A percentile compares a stretch with the other conserved stretches of the same genome.
Conservation (phyloP, 2,329 filamentous ascomycete species). For the Rhynchosporium secalis region DNA sequence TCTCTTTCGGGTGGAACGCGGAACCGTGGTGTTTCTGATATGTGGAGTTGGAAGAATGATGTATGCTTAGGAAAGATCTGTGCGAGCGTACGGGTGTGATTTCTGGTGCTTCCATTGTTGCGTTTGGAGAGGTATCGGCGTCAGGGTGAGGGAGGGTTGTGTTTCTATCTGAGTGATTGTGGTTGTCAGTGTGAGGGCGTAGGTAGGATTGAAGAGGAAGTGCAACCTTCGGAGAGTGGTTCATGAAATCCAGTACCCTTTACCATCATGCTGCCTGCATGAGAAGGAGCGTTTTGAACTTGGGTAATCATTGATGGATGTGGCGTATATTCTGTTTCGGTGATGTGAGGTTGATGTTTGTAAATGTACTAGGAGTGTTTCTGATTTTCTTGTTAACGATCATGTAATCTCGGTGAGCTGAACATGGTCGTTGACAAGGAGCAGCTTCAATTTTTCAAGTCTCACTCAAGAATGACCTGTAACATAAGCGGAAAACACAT, state of each 20-base stretch:
- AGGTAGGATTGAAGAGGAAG: background rate
- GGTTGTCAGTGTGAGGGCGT: background rate
- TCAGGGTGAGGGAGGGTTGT: conserved; percentile 64
- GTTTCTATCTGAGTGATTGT: conserved; percentile 46
- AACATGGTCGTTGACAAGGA: conserved; percentile 13
- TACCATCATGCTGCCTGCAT: conserved; percentile 5
- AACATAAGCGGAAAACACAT: no score
- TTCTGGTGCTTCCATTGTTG: conserved; percentile 57
- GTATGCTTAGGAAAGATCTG: conserved; percentile 25
- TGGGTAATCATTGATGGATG: conserved; percentile 24
- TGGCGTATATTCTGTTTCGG: conserved; percentile 2
- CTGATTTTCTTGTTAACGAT: conserved; percentile 21
- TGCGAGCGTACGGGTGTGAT: conserved; percentile 37
- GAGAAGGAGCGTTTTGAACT: conserved; percentile 25
- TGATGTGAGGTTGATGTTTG: conserved; percentile 7
- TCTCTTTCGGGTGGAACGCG: conserved; percentile 7
- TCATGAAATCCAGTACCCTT: conserved; percentile 43
- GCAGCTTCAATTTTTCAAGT: no score
- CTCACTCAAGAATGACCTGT: no score
- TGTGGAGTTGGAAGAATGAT: conserved; percentile 12
- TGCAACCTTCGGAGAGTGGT: conserved; percentile 35
- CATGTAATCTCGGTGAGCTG: conserved; percentile 8
- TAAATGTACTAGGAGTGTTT: conserved; percentile 11
- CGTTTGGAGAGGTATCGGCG: conserved; percentile 57
- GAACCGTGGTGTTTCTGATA: conserved; percentile 16